A percentile compares a stretch with the other conserved stretches of the same genome.
phyloP scores from a whole-genome alignment of 768 basidiomycete species.

The Lentinula sp. region DNA sequence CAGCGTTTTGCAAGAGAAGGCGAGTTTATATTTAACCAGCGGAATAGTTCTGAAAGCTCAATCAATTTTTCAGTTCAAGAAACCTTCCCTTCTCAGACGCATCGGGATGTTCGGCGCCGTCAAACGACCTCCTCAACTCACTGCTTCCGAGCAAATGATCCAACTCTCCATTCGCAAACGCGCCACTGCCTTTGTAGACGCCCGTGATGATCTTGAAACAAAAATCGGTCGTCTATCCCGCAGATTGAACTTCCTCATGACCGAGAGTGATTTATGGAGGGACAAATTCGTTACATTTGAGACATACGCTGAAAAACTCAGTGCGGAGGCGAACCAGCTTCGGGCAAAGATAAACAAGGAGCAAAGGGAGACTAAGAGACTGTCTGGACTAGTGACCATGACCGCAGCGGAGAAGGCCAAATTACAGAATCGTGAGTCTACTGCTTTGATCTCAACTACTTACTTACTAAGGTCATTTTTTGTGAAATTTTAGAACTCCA shows the following conservation, averaged over 20 bases:
- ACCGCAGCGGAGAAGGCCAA: slow-evolving; percentile 76
- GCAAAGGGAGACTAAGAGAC: slow-evolving; percentile 79
- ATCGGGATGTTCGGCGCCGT: slow-evolving; percentile 71
- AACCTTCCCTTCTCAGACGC: slow-evolving; percentile 81
- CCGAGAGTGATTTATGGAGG: slow-evolving; percentile 84
- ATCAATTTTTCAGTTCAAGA: slow-evolving; percentile 57
- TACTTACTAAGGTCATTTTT: background rate
- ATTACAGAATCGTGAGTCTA: slow-evolving; percentile 66
- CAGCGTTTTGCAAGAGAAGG: slow-evolving; percentile 78
- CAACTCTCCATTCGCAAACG: slow-evolving; percentile 88
- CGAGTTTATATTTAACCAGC: slow-evolving; percentile 19
- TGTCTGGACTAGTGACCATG: slow-evolving; percentile 73
- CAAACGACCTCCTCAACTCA: slow-evolving; percentile 67
- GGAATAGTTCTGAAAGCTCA: slow-evolving; percentile 5
- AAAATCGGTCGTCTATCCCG: slow-evolving; percentile 86
- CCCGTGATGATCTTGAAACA: slow-evolving; percentile 88
- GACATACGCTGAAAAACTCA: slow-evolving; percentile 88
- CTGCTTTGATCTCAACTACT: background rate
- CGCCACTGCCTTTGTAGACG: slow-evolving; percentile 92
- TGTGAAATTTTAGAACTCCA: slow-evolving; percentile 49
- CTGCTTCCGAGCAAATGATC: slow-evolving; percentile 76
- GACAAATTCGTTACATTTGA: slow-evolving; percentile 95
- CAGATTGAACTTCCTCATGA: slow-evolving; percentile 87
- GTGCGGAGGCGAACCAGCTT: slow-evolving; percentile 79
- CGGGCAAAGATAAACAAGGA: slow-evolving; percentile 87